Base-by-base conservation (phyloP, 441 rosid genomes). In the Erodium texanum region DNA sequence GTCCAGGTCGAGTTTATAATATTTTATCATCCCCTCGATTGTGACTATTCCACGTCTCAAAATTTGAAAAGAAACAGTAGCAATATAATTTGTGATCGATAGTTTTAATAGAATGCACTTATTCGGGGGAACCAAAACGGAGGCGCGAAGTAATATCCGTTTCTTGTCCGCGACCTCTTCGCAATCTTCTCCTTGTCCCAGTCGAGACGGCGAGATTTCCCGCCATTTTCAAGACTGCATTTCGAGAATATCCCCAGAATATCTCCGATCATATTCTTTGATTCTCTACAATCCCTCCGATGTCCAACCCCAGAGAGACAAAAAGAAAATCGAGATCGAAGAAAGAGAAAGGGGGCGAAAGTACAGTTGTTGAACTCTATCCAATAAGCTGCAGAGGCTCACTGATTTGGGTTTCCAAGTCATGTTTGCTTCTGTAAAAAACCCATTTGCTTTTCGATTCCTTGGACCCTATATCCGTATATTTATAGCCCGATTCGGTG, bases 211-310 rank as follows among this genome's bases (percentile, higher is more conserved):
- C 77, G 34, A 6, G 24, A 16, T 20, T 32, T 27, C 66, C 59
- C 29, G 27, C 45, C 70, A 68, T 20, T 27, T 63, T 52, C 27
- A 2, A 64, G 64, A 63, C 32, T 67, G 24, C 10, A n/a, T 0
- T 36, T 9, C 50, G 2, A 68, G 80, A 77, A 81, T 81, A 79
- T 61, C 65, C 74, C 15, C 29, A 68, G 80, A 77, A 81, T 81
- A 79, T 61, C 65, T 76, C 15, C 29, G 5, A 1, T 2, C 14
- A 54, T 70, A 74, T 76, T 27, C 29, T 27, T 27, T 27, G 29
- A 27, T 27, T 27, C 29, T 27, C 29, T 27, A 27, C 29, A 27
- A 27, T 27, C 4, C 45, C 84, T 38, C 14, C n/a, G 75, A 66
- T 38, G 45, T 11, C 8, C 45, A 7, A 0, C 9, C 11, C 45